phyloP scores from a whole-genome alignment of 345 rosid species.

The Euphorbia peplus region DNA sequence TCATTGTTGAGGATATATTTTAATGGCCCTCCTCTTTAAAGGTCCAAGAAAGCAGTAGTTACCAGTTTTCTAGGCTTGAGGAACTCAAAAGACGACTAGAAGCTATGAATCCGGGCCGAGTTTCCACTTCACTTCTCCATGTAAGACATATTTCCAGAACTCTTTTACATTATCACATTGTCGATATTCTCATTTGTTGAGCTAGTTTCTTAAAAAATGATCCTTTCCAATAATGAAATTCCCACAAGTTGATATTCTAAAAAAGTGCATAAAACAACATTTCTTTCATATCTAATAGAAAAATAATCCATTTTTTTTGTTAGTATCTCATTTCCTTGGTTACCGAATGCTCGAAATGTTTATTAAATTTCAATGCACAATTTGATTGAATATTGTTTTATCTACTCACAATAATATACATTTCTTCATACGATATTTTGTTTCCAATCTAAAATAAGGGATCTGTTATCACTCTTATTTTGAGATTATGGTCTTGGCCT shows the following conservation, averaged over 20 bases:
- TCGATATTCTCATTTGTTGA: constrained; percentile 5
- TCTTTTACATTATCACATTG: constrained; percentile 3
- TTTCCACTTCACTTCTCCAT: constrained; percentile 36
- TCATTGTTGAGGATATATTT: not conserved
- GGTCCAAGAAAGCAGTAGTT: constrained; percentile 77
- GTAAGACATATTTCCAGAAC: constrained; percentile 40
- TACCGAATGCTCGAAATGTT: not conserved
- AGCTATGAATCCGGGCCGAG: constrained; percentile 66
- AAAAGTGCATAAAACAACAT: too few relatives aligned
- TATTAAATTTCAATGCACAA: not conserved
- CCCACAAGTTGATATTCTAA: not conserved
- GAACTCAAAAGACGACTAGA: constrained; percentile 71
- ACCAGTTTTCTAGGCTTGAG: constrained; percentile 74
- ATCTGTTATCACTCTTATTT: not conserved
- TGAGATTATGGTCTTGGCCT: not conserved
- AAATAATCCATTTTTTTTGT: not conserved
- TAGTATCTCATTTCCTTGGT: not conserved
- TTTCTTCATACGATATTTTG: not conserved
- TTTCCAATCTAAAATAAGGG: not conserved
- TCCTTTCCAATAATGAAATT: not conserved
- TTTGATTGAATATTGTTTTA: not conserved
- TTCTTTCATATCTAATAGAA: not conserved
- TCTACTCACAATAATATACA: too few relatives aligned
- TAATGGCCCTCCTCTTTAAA: constrained; percentile 21
- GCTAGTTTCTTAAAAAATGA: not conserved